phyloP scores from a whole-genome alignment of 1,139 yeast species.

The Geotrichum carabidarum region DNA sequence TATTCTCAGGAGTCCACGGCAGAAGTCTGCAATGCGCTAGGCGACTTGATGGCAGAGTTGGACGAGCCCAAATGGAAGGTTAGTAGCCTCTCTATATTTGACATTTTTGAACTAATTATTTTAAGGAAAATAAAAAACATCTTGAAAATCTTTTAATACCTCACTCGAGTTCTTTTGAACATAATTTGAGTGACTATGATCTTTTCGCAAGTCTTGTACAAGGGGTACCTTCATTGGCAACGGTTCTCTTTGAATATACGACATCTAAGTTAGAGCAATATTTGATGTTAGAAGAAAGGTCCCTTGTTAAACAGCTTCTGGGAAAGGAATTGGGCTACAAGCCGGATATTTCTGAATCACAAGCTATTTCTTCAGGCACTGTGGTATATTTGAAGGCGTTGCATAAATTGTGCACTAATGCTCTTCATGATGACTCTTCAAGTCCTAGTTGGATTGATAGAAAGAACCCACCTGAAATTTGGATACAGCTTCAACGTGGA shows the following conservation, averaged over 20 bases:
- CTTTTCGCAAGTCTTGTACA: constrained; percentile 6
- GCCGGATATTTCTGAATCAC: no score
- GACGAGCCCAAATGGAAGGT: no score
- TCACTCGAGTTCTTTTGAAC: no score
- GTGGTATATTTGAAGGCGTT: constrained; percentile 12
- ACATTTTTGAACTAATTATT: no score
- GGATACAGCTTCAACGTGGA: constrained; percentile 1
- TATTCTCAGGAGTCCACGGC: neutral
- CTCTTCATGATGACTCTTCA: neutral
- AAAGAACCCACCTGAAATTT: neutral
- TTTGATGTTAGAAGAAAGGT: constrained; percentile 13
- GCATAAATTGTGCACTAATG: constrained; percentile 6
- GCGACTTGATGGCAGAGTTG: no score
- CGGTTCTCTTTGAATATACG: constrained; percentile 11
- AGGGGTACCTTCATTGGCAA: constrained; percentile 13
- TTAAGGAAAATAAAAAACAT: no score
- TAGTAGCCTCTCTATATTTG: no score
- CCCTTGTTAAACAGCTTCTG: constrained; percentile 4
- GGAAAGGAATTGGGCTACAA: no score
- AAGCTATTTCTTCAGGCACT: neutral
- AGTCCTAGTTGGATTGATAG: no score
- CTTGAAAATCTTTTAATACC: no score
- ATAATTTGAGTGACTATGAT: no score
- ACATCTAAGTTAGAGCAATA: constrained; percentile 6
- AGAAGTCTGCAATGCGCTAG: neutral